phyloP scores from a whole-genome alignment of 169 alveolate genomes.

The Plasmodium sp. region DNA sequence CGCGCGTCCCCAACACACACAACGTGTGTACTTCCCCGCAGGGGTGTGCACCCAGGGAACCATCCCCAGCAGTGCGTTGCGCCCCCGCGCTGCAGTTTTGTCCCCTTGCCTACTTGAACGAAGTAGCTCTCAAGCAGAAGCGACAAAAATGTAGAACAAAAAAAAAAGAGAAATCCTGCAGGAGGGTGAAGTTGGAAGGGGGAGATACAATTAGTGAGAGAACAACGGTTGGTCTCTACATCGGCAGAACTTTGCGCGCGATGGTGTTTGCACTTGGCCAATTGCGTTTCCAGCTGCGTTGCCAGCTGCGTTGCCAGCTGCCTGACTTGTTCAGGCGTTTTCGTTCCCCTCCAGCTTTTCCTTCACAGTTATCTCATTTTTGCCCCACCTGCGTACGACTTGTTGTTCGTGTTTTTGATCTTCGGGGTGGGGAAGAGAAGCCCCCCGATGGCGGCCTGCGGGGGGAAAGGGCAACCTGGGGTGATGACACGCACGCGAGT shows the following conservation, averaged over 20 bases:
- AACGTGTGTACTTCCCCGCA: not conserved
- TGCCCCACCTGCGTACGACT: slow-evolving; percentile 27
- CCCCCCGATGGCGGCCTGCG: slow-evolving; percentile 68
- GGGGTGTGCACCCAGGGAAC: not conserved
- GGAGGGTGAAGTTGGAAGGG: not conserved
- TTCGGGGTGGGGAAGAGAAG: slow-evolving; percentile 29
- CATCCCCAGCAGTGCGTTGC: not conserved
- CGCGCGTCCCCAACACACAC: not conserved
- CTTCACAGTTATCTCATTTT: not conserved
- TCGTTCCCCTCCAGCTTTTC: not conserved
- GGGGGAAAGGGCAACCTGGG: not conserved
- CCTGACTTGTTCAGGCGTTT: not conserved
- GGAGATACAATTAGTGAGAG: not conserved
- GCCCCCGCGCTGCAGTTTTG: not conserved
- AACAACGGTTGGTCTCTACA: not conserved
- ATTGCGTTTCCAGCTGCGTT: not conserved
- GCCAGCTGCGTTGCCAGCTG: not conserved
- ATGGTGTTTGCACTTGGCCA: not conserved
- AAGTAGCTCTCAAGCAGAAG: slow-evolving; percentile 6
- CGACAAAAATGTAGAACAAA: slow-evolving; percentile 36
- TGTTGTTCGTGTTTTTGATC: slow-evolving; percentile 27
- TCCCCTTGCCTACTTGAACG: slow-evolving; percentile 12
- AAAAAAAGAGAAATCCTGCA: slow-evolving; percentile 51
- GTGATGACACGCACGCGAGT: not conserved
- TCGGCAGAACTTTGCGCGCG: not conserved